These are phyloP conservation scores for Schoenoplectus triqueter DNA, from an alignment of 202 grass and related monocot genomes.

Conservation along the genomic window DNA sequence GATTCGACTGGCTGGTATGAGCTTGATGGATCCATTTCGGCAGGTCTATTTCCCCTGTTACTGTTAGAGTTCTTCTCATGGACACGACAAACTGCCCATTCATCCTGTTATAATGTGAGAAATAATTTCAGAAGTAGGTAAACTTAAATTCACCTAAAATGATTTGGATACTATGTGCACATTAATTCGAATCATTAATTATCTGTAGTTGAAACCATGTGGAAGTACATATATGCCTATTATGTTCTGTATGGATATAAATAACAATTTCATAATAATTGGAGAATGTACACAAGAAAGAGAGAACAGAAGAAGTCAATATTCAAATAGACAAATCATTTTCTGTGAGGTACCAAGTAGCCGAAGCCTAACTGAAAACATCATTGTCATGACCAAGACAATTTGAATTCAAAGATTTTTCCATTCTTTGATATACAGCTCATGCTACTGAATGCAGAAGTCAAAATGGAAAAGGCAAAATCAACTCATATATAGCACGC, in stretches of 20 bases:
- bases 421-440: not conserved
- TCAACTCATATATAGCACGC: not conserved
- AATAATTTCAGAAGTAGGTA: not conserved
- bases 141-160: not conserved
- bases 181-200: not conserved
- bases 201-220: not conserved
- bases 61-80: slow-evolving; percentile 51
- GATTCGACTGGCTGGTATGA: no score
- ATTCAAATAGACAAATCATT: not conserved
- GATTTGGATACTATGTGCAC: not conserved
- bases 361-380: not conserved
- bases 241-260: not conserved
- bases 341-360: not conserved
- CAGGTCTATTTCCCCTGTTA: slow-evolving; percentile 37
- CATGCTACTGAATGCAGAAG: slow-evolving; percentile 15
- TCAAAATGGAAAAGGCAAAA: not conserved
- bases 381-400: slow-evolving; percentile 26
- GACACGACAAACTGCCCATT: slow-evolving; percentile 87
- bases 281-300: not conserved
- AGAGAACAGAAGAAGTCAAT: not conserved
- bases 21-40: slow-evolving; percentile 35
- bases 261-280: slow-evolving; percentile 32
- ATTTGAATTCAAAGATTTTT: not conserved
- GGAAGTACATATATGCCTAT: not conserved
- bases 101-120: slow-evolving; percentile 45